phyloP scores from a whole-genome alignment of 225 moss, liverwort and hornwort genomes.

The Anthoceros angustus region DNA sequence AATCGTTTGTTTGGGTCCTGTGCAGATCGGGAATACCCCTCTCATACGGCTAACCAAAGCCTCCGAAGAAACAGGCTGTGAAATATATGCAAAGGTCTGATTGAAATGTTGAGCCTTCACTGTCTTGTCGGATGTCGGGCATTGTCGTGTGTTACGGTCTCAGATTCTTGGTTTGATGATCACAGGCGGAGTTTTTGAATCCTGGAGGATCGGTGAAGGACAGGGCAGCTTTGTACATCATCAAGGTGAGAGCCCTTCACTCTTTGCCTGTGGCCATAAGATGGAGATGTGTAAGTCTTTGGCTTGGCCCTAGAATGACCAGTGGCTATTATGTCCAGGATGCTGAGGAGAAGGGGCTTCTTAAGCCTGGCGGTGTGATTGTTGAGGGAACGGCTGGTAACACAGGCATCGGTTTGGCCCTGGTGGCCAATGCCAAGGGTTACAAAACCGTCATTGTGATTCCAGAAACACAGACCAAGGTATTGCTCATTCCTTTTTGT shows the following conservation, averaged over 20 bases:
- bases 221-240: slow-evolving; percentile 78
- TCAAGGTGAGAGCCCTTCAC: slow-evolving; percentile 26
- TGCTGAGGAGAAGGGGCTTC: slow-evolving; percentile 78
- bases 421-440: slow-evolving; percentile 76
- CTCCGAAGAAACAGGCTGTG: slow-evolving; percentile 82
- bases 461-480: slow-evolving; percentile 78
- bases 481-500: too few species aligned
- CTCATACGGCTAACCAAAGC: slow-evolving; percentile 77
- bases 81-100: slow-evolving; percentile 77
- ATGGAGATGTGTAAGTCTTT: not conserved
- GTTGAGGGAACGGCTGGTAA: slow-evolving; percentile 96
- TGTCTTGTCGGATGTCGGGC: not conserved
- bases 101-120: not conserved
- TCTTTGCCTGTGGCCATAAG: not conserved
- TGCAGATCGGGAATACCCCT: slow-evolving; percentile 70
- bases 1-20: not conserved
- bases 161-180: not conserved
- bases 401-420: slow-evolving; percentile 80
- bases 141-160: not conserved
- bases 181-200: slow-evolving; percentile 76
- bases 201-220: slow-evolving; percentile 97
- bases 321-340: slow-evolving; percentile 22
- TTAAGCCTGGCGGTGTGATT: slow-evolving; percentile 79
- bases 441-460: slow-evolving; percentile 90
- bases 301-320: not conserved